A percentile compares a stretch with the other conserved stretches of the same genome.
phyloP scores from a whole-genome alignment of 2,329 filamentous ascomycete genomes.

The Amauroascus niger region DNA sequence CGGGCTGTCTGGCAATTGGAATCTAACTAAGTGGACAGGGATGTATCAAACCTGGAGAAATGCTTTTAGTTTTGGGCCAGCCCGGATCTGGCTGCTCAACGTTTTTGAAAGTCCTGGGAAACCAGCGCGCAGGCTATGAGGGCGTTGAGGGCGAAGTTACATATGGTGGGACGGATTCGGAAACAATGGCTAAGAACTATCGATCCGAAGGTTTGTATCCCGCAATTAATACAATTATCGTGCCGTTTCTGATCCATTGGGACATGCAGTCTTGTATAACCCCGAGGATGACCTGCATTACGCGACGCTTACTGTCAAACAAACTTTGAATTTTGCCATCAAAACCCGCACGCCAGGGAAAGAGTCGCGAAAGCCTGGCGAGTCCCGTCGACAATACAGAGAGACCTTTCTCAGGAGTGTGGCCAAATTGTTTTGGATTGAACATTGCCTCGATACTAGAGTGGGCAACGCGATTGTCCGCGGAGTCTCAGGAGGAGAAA shows the following conservation, averaged over 20 bases:
- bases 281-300: constrained; percentile 71
- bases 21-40: constrained; percentile 22
- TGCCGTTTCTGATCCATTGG: constrained; percentile 16
- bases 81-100: constrained; percentile 57
- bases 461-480: constrained; percentile 66
- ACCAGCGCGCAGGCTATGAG: constrained; percentile 53
- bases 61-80: constrained; percentile 28
- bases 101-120: constrained; percentile 71
- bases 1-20: not conserved
- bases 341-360: constrained; percentile 58
- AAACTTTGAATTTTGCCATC: constrained; percentile 64
- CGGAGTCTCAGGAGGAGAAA: constrained; percentile 60
- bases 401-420: constrained; percentile 56
- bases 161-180: constrained; percentile 48
- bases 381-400: constrained; percentile 51
- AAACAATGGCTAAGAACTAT: constrained; percentile 43
- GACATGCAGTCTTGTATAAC: constrained; percentile 56
- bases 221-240: not conserved
- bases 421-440: constrained; percentile 62
- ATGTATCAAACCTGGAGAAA: constrained; percentile 34
- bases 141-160: constrained; percentile 47
- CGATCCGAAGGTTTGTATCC: constrained; percentile 32
- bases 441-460: constrained; percentile 61
- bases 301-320: constrained; percentile 63
- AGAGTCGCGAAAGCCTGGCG: constrained; percentile 49